Conservation (phyloP, 257 asterid genomes). For the Gynochthodes officinalis region DNA sequence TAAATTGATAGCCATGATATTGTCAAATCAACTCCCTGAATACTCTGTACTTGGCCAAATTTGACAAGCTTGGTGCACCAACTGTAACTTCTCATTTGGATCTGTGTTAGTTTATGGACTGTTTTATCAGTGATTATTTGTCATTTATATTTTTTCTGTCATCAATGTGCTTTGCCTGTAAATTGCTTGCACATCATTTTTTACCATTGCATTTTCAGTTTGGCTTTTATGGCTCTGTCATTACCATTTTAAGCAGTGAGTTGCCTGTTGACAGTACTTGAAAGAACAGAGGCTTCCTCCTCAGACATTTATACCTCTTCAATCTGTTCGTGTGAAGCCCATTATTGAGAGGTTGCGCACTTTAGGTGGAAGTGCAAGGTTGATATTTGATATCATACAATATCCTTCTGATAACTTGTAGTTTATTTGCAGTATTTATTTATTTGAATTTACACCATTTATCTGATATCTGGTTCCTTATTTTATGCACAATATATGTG, state of each 20-base stretch:
- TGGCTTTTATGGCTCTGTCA: background rate
- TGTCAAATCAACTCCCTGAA: background rate
- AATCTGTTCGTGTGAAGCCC: slow-evolving; percentile 91
- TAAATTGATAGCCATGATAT: background rate
- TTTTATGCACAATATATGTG: background rate
- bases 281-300: slow-evolving; percentile 99
- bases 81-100: background rate
- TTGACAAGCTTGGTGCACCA: too few species aligned
- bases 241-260: slow-evolving; percentile 1
- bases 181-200: background rate
- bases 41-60: background rate
- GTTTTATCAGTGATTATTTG: background rate
- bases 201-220: background rate
- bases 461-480: background rate
- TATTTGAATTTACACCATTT: slow-evolving; percentile 4
- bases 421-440: background rate
- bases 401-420: slow-evolving; percentile 52
- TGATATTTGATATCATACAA: slow-evolving; percentile 86
- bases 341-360: slow-evolving; percentile 81
- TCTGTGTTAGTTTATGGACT: background rate
- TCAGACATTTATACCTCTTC: slow-evolving; percentile 94
- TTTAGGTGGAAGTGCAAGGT: slow-evolving; percentile 91
- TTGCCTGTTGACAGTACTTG: slow-evolving; percentile 65
- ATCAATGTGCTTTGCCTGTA: background rate
- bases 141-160: background rate